Base-by-base conservation (phyloP, 164 flowering plant genomes). In the Dillenia turbinata region DNA sequence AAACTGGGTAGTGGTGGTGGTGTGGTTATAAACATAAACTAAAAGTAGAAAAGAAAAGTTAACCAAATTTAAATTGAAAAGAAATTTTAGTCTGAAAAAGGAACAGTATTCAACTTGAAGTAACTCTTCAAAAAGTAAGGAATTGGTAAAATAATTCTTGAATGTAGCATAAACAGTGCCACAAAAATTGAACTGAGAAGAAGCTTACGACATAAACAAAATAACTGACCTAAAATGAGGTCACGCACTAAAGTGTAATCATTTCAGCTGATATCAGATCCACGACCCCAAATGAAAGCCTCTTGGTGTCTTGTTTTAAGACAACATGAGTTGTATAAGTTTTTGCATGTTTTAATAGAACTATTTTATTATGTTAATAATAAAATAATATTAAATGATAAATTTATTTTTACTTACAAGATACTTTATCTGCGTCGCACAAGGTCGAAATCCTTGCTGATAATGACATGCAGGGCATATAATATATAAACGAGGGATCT, bases 241-340 rank as follows among this genome's bases (percentile, higher is more conserved):
- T 90, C 97, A 89, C 86, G 82, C 81, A 85, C 69, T 89, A 83
- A 82, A 74, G 77, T 80, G 91, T 85, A 79, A 78, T 80, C 87
- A 83, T 83, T 87, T 94, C 96, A 73, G 83, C 93, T 79, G 92
- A 81, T 81, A 81, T 81, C 92, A 85, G 87, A 81, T 85, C 90
- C 95, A 83, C 92, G 85, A 89, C 89, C 92, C 79, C 77, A 79
- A 79, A 78, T 81, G 87, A 85, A 92, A 88, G 96, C 93, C 95
- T 83, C 96, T 86, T 69, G 80, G 79, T 79, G 75, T 80, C 97
- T 96, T 91, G 98, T 86, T 91, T 84, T 74, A 83, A 88, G 86
- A 94, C 86, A 89, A 91, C 79, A 86, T 79, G 93, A 88, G 88
- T 82, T 75, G 71, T 77, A 86, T 86, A 81, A 94, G 97, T 72